Conservation (phyloP, 768 basidiomycete species). For the Amanita subjunquillea region DNA sequence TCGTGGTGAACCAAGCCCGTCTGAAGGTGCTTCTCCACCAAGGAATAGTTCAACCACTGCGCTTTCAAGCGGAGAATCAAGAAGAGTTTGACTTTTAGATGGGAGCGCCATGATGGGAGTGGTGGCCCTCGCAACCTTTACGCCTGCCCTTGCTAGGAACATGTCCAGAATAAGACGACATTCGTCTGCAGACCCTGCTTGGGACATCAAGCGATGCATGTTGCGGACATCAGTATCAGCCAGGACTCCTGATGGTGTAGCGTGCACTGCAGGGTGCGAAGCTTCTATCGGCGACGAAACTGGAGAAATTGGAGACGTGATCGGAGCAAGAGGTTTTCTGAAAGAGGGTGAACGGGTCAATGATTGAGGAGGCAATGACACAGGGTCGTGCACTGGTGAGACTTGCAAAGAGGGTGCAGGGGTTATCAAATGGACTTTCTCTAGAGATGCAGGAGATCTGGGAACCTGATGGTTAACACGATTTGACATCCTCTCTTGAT, state of each 20-base stretch:
- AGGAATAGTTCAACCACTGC: slow-evolving; percentile 40
- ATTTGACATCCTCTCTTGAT: background rate
- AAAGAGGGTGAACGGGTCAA: slow-evolving; percentile 3
- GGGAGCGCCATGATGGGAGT: slow-evolving; percentile 23
- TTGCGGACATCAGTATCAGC: slow-evolving; percentile 44
- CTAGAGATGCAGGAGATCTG: background rate
- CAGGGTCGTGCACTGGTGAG: background rate
- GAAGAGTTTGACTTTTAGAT: slow-evolving; percentile 13
- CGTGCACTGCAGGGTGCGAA: slow-evolving; percentile 4
- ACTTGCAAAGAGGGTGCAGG: background rate
- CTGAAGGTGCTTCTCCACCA: slow-evolving; percentile 13
- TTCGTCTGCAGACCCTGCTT: slow-evolving; percentile 69
- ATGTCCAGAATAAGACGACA: slow-evolving; percentile 80
- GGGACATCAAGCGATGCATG: slow-evolving; percentile 55
- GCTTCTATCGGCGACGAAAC: slow-evolving; percentile 1
- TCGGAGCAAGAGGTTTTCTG: slow-evolving; percentile 12
- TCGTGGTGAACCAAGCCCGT: background rate
- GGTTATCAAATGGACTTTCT: background rate
- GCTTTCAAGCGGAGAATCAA: slow-evolving; percentile 31
- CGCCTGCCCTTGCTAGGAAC: slow-evolving; percentile 58
- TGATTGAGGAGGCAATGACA: background rate
- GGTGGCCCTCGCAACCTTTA: slow-evolving; percentile 16
- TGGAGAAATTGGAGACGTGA: background rate
- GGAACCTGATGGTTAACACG: background rate
- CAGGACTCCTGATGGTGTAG: slow-evolving; percentile 19